phyloP scores from a whole-genome alignment of 1,139 yeast species.

The Diutina neorugosa region DNA sequence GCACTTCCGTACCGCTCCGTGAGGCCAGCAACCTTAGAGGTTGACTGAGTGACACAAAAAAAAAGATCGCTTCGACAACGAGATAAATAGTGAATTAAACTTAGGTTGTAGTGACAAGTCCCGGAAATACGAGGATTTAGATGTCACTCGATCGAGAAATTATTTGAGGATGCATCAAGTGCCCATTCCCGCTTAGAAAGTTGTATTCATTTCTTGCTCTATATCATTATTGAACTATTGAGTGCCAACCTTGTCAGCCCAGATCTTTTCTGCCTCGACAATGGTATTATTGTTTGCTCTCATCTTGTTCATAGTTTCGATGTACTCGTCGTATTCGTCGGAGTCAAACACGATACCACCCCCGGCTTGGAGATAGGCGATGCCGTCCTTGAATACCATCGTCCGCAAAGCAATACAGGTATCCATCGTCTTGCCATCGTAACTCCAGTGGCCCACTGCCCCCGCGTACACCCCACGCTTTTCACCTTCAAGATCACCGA shows the following conservation, averaged over 20 bases:
- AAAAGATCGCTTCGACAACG: not conserved
- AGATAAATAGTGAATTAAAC: too few species aligned
- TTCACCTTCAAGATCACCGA: slow-evolving; percentile 79
- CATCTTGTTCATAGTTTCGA: slow-evolving; percentile 97
- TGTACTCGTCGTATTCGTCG: slow-evolving; percentile 88
- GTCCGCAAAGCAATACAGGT: slow-evolving; percentile 96
- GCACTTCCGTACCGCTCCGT: too few species aligned
- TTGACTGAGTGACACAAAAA: not conserved
- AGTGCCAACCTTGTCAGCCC: slow-evolving; percentile 20
- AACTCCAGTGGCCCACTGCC: slow-evolving; percentile 98
- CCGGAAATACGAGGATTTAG: not conserved
- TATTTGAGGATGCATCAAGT: too few species aligned
- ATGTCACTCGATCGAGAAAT: not conserved
- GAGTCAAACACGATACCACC: slow-evolving; percentile 96
- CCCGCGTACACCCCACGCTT: slow-evolving; percentile 97
- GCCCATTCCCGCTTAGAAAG: too few species aligned
- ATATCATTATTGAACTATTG: not conserved
- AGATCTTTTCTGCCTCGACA: slow-evolving; percentile 76
- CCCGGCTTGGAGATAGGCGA: slow-evolving; percentile 93
- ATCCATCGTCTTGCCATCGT: slow-evolving; percentile 86
- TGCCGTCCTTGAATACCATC: slow-evolving; percentile 85
- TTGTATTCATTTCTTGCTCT: not conserved
- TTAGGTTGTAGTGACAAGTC: too few species aligned
- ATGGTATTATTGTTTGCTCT: slow-evolving; percentile 83
- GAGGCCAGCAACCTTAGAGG: not conserved